Base-by-base conservation (phyloP, 2,329 filamentous ascomycete genomes). In the Mycogone perniciosa region DNA sequence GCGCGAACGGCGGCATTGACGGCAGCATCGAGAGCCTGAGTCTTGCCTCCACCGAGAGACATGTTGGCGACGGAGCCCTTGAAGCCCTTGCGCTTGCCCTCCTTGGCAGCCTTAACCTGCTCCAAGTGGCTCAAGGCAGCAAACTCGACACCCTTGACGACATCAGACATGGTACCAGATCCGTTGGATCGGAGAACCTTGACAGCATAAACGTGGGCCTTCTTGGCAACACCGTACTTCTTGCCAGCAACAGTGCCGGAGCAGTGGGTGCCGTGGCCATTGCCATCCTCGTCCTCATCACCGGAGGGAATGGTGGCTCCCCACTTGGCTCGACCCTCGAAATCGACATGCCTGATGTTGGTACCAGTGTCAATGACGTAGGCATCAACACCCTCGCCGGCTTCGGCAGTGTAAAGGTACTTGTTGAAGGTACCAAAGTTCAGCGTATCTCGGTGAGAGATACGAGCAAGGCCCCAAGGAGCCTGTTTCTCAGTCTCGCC, bases 31-130 rank as follows among this genome's bases (percentile, higher is more conserved):
- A 99, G 85, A 64, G 90, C 85, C 60, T 83, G 80, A 56, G 92
- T 96, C 81, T 96, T 97, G 79, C 93, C 93, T 76, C 93, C 93
- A 67, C 93, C 93, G 53, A 99, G 86, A 67, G 88, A 95, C 93
- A 99, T 99, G 84, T 99, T 99, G 77, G 95, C 93, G 67, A 92
- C 87, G 59, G 89, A 96, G 68, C 93, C 93, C 86, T 97, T 97
- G 86, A 96, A 97, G 69, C 87, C 88, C 86, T 97, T 88, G 73
- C 84, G 84, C 78, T 95, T 90, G 64, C 89, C 89, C 50, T 81
- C 79, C 85, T 95, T 95, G 64, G 88, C 88, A 55, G 76, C 76
- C 71, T 86, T 81, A 62, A 86, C 82, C 69, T 91, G 82, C 69
- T 88, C 81, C 46, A 80, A 64, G 74, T 99, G 95, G 60, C 82